These are phyloP conservation scores for Pseudopithomyces chartarum DNA, from an alignment of 2,329 filamentous ascomycete species.

Conservation along the genomic window DNA sequence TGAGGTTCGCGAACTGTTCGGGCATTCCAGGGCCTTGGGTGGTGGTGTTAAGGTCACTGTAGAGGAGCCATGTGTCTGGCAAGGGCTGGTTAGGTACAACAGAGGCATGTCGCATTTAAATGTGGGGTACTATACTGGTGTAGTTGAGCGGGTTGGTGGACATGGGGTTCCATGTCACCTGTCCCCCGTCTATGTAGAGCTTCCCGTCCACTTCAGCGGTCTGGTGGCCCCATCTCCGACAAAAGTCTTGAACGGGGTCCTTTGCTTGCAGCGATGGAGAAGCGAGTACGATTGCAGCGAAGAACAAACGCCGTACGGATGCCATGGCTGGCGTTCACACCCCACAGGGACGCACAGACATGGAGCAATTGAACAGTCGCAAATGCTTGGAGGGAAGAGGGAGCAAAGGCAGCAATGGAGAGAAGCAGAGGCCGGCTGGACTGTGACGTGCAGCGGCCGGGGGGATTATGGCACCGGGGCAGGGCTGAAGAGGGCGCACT, in stretches of 20 bases:
- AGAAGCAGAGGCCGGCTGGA: slow-evolving; percentile 8
- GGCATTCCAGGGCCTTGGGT: slow-evolving; percentile 51
- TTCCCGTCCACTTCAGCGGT: slow-evolving; percentile 63
- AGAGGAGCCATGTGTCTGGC: slow-evolving; percentile 60
- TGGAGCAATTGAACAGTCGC: slow-evolving; percentile 21
- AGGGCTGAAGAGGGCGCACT: slow-evolving; percentile 32
- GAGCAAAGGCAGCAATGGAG: slow-evolving; percentile 13
- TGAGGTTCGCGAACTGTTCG: slow-evolving; percentile 60
- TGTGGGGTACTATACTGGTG: slow-evolving; percentile 56
- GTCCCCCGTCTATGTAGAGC: slow-evolving; percentile 67
- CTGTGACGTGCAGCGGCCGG: slow-evolving; percentile 17
- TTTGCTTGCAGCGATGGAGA: slow-evolving; percentile 35
- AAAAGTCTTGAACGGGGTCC: slow-evolving; percentile 60
- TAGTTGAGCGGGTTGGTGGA: slow-evolving; percentile 57
- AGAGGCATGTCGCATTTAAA: not conserved
- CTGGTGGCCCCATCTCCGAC: slow-evolving; percentile 59
- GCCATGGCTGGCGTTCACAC: slow-evolving; percentile 40
- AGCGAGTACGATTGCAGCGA: slow-evolving; percentile 35
- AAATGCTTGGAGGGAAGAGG: slow-evolving; percentile 15
- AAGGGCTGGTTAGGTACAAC: slow-evolving; percentile 18
- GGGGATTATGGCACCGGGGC: slow-evolving; percentile 26
- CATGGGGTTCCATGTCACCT: slow-evolving; percentile 60
- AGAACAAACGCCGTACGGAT: slow-evolving; percentile 28
- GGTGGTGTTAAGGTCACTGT: slow-evolving; percentile 59
- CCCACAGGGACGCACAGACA: slow-evolving; percentile 19